Base-by-base conservation (phyloP, 164 flowering plant species). In the Akebia trifoliata region DNA sequence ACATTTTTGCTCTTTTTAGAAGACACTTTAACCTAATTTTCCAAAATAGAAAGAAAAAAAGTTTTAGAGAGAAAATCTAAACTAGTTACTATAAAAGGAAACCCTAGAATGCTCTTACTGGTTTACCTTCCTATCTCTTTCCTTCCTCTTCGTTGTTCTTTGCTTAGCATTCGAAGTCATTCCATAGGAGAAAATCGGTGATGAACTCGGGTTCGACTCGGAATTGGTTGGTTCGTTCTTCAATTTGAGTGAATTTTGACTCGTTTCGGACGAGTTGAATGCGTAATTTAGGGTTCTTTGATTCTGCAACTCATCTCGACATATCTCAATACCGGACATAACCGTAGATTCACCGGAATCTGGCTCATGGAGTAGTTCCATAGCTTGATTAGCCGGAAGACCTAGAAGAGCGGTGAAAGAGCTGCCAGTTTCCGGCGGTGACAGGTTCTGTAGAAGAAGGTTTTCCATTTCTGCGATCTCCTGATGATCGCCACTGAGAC, bases 341-440 rank as follows among this genome's bases (percentile, higher is more conserved):
- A 21, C 59, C 54, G 68, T 66, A 30, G 62, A 25, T 24, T 39
- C 29, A 8, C 17, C 51, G 7, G 76, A 50, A 6, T 58, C 75
- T 3, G 75, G 66, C 42, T 69, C 60, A 73, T 86, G 86, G 0
- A 86, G 69, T 14, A 89, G 87, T 72, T 86, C 84, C 65, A 81
- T 36, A 21, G 95, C 97, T 59, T 80, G 86, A 18, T 69, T 73
- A 31, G 86, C 43, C 30, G 90, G 85, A 8, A 90, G 81, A 31
- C 74, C 92, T 47, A 90, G 86, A 4, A 90, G 79, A 30, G 97
- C 97, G 2, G 90, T 85, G 82, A 90, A 90, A 17, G 95, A 83
- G 63, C 65, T 78, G 32, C 72, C 86, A 21, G 56, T 69, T 53
- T 71, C 88, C 36, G 76, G 60, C 28, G 55, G 28, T 24, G 48